Conservation (phyloP, 176 grass and related monocot species). For the Carex parvula region DNA sequence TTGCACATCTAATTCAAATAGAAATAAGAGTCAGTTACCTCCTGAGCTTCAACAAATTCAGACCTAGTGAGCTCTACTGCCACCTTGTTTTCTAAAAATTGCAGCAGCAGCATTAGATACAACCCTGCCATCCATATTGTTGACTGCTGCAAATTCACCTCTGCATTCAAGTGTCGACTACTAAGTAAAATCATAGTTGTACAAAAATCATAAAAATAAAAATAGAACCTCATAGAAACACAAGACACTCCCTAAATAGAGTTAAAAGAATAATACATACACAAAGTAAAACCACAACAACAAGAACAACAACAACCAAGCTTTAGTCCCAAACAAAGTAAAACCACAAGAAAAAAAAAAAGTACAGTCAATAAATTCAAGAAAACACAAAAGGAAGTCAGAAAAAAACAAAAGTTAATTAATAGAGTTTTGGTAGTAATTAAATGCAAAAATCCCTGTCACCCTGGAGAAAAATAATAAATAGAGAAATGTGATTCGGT, state of each 20-base stretch:
- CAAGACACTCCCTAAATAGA: background rate
- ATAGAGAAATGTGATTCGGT: slow-evolving; percentile 6
- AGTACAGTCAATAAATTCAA: background rate
- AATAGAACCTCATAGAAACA: background rate
- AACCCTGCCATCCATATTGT: slow-evolving; percentile 71
- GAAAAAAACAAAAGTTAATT: background rate
- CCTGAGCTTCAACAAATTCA: slow-evolving; percentile 94
- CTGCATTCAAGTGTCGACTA: slow-evolving; percentile 31
- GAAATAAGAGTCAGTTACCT: slow-evolving; percentile 42
- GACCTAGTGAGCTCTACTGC: slow-evolving; percentile 84
- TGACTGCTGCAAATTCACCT: slow-evolving; percentile 84
- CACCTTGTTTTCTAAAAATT: slow-evolving; percentile 91
- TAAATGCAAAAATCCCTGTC: background rate
- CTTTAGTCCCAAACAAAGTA: too few relatives aligned
- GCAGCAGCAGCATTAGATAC: slow-evolving; percentile 89
- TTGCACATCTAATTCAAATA: background rate
- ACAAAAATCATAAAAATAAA: slow-evolving; percentile 3
- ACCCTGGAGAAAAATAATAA: background rate
- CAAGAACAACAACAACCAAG: background rate
- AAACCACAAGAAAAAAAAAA: background rate
- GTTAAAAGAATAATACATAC: slow-evolving; percentile 20
- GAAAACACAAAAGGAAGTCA: background rate
- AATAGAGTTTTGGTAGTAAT: background rate
- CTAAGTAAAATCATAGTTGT: background rate
- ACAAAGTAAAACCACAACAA: background rate